phyloP scores from a whole-genome alignment of 805 yeast genomes.

The Sugiyamaella lignohabitans region DNA sequence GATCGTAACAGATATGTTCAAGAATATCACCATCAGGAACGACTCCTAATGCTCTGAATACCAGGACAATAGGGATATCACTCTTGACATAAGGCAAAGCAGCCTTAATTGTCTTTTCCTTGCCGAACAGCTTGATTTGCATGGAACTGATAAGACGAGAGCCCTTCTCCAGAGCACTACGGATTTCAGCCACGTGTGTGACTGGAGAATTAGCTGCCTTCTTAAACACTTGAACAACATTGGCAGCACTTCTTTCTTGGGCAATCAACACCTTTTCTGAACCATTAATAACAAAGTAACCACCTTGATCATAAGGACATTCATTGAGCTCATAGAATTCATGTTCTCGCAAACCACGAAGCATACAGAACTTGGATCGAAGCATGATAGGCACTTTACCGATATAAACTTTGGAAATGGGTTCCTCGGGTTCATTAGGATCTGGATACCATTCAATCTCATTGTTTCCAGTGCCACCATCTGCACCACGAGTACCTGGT shows the following conservation, averaged over 20 bases:
- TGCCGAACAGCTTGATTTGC: conserved; percentile 87
- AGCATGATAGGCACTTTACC: conserved; percentile 99
- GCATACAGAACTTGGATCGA: conserved; percentile 90
- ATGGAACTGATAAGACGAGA: conserved; percentile 88
- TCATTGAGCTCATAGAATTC: conserved; percentile 94
- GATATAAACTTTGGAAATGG: conserved; percentile 77
- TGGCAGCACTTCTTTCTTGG: conserved; percentile 97
- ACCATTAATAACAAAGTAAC: conserved; percentile 96
- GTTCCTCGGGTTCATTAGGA: conserved; percentile 53
- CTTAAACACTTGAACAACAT: conserved; percentile 96
- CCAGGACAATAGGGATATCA: conserved; percentile 94
- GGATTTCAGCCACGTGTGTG: conserved; percentile 91
- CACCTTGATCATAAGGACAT: conserved; percentile 99
- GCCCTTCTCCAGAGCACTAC: conserved; percentile 96
- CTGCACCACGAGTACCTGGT: conserved; percentile 25
- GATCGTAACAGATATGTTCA: conserved; percentile 97
- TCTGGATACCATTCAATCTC: conserved; percentile 49
- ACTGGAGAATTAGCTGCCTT: conserved; percentile 97
- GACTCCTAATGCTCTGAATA: conserved; percentile 95
- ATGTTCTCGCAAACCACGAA: conserved; percentile 82
- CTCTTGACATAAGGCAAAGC: conserved; percentile 94
- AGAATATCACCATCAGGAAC: conserved; percentile 98
- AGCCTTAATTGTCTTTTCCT: conserved; percentile 84
- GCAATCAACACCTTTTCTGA: conserved; percentile 98
- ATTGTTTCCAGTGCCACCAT: conserved; percentile 29